Evolutionary conservation across 441 rosid species (phyloP), one percentile per base, ranked within the genome.

Genomic region (Viola pubescens): DNA sequence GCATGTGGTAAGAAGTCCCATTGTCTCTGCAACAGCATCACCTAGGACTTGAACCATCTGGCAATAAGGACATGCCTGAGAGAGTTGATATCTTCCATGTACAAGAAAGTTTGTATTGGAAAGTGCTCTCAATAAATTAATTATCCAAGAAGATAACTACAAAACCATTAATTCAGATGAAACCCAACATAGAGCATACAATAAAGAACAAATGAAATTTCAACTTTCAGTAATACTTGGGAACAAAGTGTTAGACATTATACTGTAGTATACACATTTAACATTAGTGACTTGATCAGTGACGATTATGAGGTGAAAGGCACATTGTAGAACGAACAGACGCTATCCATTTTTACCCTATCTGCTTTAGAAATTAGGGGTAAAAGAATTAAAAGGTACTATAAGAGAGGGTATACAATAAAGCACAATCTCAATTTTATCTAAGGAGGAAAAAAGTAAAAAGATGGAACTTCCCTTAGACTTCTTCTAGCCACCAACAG

Each of bases 401-500:
- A 56, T 4, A 39, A 57, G 69, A 56, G 56, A 65, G 34, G 2
- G 61, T 37, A 58, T 54, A 37, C 47, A 64, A 37, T 40, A n/a
- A 63, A 63, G 54, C 37, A 43, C 53, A 53, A 48, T 55, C 62
- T 65, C 52, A 54, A 48, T 43, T 58, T 64, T 58, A 50, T 54
- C 57, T 37, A 38, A 55, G 54, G 12, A 52, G 45, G 7, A 43
- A 60, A 59, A 66, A 52, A 42, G 50, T 9, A 2, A 45, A 46
- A 41, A 55, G 53, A 66, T 12, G 34, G 2, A 2, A n/a, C 46
- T 16, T 47, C 53, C 65, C 69, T 46, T 59, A 38, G 5, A 37
- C 63, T 71, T 55, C 61, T 56, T 0, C 77, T 80, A 86, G 74
- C 74, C 71, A 63, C 79, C 76, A 41, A 68, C 73, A 1, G 86